Evolutionary conservation across 306 rosid species (phyloP), one percentile per base, ranked within the genome.

Genomic region (Aeschynomene evenia): DNA sequence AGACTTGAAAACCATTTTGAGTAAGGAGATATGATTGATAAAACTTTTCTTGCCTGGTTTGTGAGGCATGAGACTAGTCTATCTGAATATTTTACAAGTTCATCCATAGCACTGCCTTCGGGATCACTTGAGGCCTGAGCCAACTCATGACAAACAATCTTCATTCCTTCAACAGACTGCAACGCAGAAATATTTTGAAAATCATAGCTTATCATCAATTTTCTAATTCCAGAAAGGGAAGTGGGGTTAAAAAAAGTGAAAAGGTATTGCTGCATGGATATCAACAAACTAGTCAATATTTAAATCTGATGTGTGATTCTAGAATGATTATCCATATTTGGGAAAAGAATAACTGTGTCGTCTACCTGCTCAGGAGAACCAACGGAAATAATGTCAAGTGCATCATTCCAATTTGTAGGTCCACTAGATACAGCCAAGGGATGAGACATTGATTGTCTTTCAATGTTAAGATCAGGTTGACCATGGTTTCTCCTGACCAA

Each of bases 161-260:
- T 95, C 99, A 95, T 95, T 71, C 99, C 99, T 81, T 95, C 97
- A 56, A 95, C 99, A 11, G 97, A 89, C 99, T 95, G 86, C 78
- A 94, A 31, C 49, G 58, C 19, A 79, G 28, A 46, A 58, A 77
- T 46, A 78, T 61, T 66, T 71, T 20, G 18, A 57, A 81, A 19
- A 55, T 71, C 58, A 54, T 50, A 56, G 40, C 61, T 64, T 53
- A 51, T 52, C 61, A 29, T 23, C 28, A 49, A 39, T 48, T 33
- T 70, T 51, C 51, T 45, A 64, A 64, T 40, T 19, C 12, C 6
- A 2, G n/a, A 16, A 52, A 52, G 22, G 15, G 26, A 76, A 43
- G 10, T 21, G 6, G 49, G 40, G 23, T 18, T 23, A 14, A 9
- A 9, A 26, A 49, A 2, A 7, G 53, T 21, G 16, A 8, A 72